Conservation (phyloP, 164 flowering plant species). For the Stephania yunnanensis region DNA sequence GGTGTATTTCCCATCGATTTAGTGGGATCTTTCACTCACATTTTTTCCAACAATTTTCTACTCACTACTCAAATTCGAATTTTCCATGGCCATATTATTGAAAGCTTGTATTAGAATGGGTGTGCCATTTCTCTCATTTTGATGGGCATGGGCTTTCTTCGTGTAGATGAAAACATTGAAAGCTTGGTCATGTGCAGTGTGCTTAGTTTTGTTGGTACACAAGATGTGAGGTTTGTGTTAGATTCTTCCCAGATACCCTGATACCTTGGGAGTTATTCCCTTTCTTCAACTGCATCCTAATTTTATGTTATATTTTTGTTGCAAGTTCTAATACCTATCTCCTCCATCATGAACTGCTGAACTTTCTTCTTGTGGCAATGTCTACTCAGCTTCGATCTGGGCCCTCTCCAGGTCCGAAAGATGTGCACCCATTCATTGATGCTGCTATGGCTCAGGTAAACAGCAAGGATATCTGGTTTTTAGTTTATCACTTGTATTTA, state of each 20-base stretch:
- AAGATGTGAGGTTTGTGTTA: constrained; percentile 66
- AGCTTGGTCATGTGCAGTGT: constrained; percentile 56
- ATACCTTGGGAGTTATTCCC: not conserved
- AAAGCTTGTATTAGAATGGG: too few species aligned
- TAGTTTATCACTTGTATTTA: not conserved
- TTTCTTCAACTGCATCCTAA: constrained; percentile 15
- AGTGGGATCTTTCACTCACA: too few species aligned
- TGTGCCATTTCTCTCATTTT: not conserved
- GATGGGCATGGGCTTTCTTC: not conserved
- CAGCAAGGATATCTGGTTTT: constrained; percentile 3
- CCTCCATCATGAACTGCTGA: constrained; percentile 83
- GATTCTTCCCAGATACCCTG: constrained; percentile 3
- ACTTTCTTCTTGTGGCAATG: constrained; percentile 82
- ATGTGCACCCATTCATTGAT: constrained; percentile 84
- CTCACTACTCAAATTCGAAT: too few species aligned
- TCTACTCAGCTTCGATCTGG: constrained; percentile 92
- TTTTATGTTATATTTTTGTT: constrained; percentile 15
- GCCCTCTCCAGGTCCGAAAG: constrained; percentile 78
- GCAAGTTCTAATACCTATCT: constrained; percentile 59
- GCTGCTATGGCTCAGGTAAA: constrained; percentile 85
- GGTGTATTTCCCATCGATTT: too few species aligned
- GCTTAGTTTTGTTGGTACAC: constrained; percentile 62
- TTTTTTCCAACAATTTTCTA: too few species aligned
- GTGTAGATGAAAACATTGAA: constrained; percentile 58
- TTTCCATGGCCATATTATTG: too few species aligned